Percentiles rank a stretch among this genome's conserved stretches.
These are phyloP conservation scores for Ophiostoma ulmi DNA, from an alignment of 2,329 filamentous ascomycete genomes.

Conservation along the genomic window DNA sequence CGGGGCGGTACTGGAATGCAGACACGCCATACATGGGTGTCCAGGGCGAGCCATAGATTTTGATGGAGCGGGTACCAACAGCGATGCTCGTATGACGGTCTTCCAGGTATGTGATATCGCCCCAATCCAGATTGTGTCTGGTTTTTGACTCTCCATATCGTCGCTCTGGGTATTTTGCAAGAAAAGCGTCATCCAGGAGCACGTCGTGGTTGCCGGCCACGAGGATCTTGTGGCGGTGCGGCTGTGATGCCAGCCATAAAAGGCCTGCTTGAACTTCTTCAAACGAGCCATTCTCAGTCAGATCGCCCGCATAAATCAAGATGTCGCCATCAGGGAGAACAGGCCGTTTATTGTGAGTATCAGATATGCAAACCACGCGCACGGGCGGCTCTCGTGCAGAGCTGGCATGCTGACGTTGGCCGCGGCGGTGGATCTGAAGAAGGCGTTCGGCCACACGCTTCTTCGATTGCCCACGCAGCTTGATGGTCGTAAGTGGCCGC, in stretches of 20 bases:
- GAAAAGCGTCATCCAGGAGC: conserved; percentile 25
- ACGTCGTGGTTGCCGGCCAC: conserved; percentile 31
- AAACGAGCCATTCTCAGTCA: conserved; percentile 38
- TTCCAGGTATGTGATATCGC: conserved; percentile 28
- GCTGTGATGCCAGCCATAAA: conserved; percentile 35
- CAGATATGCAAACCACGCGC: conserved; percentile 36
- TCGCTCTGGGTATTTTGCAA: conserved; percentile 11
- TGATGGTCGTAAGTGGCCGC: no score
- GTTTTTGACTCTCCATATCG: conserved; percentile 26
- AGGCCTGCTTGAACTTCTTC: conserved; percentile 37
- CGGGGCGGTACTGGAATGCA: conserved; percentile 31
- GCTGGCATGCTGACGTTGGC: not conserved
- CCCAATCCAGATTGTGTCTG: conserved; percentile 28
- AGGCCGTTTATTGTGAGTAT: conserved; percentile 39
- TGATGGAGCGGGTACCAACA: conserved; percentile 20
- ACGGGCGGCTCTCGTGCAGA: not conserved
- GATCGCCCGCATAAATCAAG: conserved; percentile 41
- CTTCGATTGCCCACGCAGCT: not conserved
- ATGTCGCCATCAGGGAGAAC: conserved; percentile 34
- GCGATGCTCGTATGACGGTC: conserved; percentile 18
- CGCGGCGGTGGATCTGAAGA: not conserved
- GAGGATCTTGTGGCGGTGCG: conserved; percentile 37
- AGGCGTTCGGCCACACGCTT: not conserved
- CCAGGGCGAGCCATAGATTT: conserved; percentile 30
- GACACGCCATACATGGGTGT: conserved; percentile 29